phyloP scores from a whole-genome alignment of 371 early-diverging fungal species.

The Smittium culicis region DNA sequence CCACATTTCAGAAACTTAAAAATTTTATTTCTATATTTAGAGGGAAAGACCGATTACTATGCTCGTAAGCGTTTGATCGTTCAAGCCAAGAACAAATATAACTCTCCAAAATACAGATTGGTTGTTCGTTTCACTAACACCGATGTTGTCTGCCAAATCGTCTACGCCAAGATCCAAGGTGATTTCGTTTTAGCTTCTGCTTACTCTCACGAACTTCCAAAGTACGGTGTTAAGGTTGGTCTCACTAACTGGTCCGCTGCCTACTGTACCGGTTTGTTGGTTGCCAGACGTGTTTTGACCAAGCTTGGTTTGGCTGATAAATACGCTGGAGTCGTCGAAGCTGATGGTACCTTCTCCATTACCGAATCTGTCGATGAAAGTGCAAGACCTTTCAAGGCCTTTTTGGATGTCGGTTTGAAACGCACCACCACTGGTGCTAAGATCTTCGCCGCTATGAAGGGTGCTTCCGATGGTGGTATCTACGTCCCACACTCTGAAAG shows the following conservation, averaged over 20 bases:
- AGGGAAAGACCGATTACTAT: conserved; percentile 99
- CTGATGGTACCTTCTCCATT: conserved; percentile 82
- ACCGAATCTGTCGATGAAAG: conserved; percentile 72
- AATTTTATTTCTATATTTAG: conserved; percentile 33
- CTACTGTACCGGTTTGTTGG: conserved; percentile 97
- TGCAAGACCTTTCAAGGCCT: conserved; percentile 97
- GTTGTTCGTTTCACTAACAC: conserved; percentile 99
- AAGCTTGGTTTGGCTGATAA: conserved; percentile 91
- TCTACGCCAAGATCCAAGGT: conserved; percentile 98
- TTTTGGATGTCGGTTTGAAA: conserved; percentile 98
- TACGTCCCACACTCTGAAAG: conserved; percentile 95
- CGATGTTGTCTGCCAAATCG: conserved; percentile 95
- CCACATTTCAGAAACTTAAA: neutral
- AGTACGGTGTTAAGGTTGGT: conserved; percentile 98
- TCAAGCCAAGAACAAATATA: conserved; percentile 99
- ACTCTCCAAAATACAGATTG: conserved; percentile 99
- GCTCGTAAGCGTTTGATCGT: conserved; percentile 96
- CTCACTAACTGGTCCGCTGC: conserved; percentile 99
- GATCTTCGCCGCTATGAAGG: conserved; percentile 99
- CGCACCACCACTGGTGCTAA: conserved; percentile 98
- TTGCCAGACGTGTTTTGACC: conserved; percentile 91
- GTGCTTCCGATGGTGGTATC: conserved; percentile 99
- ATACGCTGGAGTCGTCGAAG: conserved; percentile 89
- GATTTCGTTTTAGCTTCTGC: conserved; percentile 96
- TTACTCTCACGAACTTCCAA: conserved; percentile 96